A percentile compares a stretch with the other conserved stretches of the same genome.
Conservation (phyloP, 106 monocot genomes). For the Amphibolis antarctica region DNA sequence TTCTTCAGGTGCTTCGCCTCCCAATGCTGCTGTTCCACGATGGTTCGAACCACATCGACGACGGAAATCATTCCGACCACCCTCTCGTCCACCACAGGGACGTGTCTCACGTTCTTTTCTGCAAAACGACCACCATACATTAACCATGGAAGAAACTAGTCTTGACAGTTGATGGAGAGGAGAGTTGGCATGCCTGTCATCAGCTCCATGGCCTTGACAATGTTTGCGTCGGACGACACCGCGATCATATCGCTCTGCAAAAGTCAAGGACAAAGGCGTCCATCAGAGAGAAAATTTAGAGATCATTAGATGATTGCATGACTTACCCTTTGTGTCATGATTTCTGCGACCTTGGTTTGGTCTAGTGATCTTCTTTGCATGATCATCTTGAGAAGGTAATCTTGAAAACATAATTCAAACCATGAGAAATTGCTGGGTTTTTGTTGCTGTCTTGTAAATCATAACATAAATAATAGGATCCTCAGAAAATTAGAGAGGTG, state of each 20-base stretch:
- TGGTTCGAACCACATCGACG: constrained; percentile 45
- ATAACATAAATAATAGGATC: background rate
- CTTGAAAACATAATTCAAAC: constrained; percentile 1
- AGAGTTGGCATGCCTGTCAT: constrained; percentile 32
- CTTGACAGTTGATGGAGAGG: background rate
- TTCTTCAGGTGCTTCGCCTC: constrained; percentile 45
- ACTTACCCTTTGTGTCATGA: constrained; percentile 59
- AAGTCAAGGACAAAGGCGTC: background rate
- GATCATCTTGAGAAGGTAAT: constrained; percentile 46
- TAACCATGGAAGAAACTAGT: background rate
- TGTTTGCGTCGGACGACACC: constrained; percentile 43
- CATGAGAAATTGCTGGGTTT: too few species aligned
- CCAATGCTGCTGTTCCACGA: constrained; percentile 51
- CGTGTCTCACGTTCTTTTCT: constrained; percentile 52
- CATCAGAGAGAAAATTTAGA: background rate
- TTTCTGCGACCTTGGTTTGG: constrained; percentile 46
- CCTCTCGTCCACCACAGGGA: constrained; percentile 56
- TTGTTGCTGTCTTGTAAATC: background rate
- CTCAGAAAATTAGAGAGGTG: background rate
- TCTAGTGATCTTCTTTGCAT: constrained; percentile 49
- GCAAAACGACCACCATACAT: background rate
- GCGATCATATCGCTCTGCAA: constrained; percentile 48
- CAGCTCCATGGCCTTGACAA: constrained; percentile 65
- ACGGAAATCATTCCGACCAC: constrained; percentile 62
- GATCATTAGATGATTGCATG: background rate